Evolutionary conservation across 371 early-diverging fungal species (phyloP).

Genomic region (Mortierella sp.): DNA sequence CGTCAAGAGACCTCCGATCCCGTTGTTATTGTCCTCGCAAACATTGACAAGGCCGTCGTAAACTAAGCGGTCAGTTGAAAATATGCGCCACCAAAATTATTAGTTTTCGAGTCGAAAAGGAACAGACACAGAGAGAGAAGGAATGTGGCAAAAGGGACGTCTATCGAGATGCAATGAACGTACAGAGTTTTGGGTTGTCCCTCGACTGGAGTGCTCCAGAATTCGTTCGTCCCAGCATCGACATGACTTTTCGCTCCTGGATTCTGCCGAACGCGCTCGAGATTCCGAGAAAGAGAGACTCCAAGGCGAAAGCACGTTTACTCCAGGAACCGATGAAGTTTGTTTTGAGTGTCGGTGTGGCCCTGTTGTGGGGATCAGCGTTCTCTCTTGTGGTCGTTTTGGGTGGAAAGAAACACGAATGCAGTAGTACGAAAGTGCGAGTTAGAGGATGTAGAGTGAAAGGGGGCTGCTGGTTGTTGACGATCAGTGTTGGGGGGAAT

Average conservation of each 20-base stretch:
- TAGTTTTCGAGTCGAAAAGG: too few relatives aligned
- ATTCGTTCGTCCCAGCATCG: background rate
- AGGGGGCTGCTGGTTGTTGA: background rate
- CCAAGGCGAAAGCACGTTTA: background rate
- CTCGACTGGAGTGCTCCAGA: background rate
- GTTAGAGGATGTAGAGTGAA: background rate
- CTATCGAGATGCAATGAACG: background rate
- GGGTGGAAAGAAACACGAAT: background rate
- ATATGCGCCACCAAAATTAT: slow-evolving; percentile 23
- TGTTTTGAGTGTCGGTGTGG: background rate
- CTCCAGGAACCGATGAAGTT: background rate
- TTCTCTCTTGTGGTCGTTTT: background rate
- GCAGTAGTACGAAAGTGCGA: background rate
- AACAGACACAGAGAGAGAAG: background rate
- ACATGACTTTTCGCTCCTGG: background rate
- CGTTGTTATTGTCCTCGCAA: slow-evolving; percentile 12
- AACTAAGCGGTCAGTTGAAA: background rate
- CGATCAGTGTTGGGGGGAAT: background rate
- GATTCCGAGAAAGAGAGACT: background rate
- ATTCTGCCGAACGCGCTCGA: background rate
- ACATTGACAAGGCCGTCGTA: background rate
- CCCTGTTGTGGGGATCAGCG: background rate
- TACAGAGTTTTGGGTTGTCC: background rate
- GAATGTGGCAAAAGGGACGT: background rate
- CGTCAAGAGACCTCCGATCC: slow-evolving; percentile 15